Percentiles rank a stretch among this genome's conserved stretches.
These are phyloP conservation scores for Penicillium sclerotiorum DNA, from an alignment of 2,329 filamentous ascomycete genomes.

Conservation along the genomic window DNA sequence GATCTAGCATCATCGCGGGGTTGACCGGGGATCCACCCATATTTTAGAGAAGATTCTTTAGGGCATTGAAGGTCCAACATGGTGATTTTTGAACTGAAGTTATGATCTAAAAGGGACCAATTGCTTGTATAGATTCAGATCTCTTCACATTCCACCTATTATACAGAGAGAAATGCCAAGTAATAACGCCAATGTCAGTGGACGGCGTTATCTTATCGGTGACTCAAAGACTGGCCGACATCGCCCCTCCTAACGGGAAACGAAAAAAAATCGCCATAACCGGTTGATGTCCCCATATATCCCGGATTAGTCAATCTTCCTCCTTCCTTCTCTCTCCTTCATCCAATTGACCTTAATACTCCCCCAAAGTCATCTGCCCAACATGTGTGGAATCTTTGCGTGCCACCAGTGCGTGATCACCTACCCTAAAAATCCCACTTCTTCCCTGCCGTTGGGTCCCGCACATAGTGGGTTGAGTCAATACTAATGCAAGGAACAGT, in stretches of 20 bases:
- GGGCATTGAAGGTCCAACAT: too few relatives aligned
- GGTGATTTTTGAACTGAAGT: too few relatives aligned
- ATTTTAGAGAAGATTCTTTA: too few relatives aligned
- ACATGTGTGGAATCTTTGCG: conserved; percentile 96
- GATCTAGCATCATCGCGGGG: too few relatives aligned
- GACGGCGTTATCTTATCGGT: conserved; percentile 31
- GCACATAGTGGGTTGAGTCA: conserved; percentile 11
- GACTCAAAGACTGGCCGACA: conserved; percentile 28
- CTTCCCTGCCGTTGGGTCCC: background rate
- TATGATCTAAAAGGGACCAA: too few relatives aligned
- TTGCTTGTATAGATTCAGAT: background rate
- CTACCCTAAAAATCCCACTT: conserved; percentile 9
- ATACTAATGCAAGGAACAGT: conserved; percentile 41
- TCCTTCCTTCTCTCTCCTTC: conserved; percentile 7
- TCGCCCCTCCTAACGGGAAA: conserved; percentile 23
- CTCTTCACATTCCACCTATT: too few relatives aligned
- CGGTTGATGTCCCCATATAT: background rate
- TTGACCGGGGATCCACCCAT: too few relatives aligned
- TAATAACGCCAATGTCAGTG: background rate
- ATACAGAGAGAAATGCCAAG: background rate
- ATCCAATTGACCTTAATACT: conserved; percentile 16
- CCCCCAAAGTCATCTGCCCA: conserved; percentile 43
- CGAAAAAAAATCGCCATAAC: conserved; percentile 18
- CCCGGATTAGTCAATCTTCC: conserved; percentile 23
- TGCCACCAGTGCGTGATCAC: conserved; percentile 74